phyloP scores from a whole-genome alignment of 805 yeast species.

The Spencermartinsiella europaea region DNA sequence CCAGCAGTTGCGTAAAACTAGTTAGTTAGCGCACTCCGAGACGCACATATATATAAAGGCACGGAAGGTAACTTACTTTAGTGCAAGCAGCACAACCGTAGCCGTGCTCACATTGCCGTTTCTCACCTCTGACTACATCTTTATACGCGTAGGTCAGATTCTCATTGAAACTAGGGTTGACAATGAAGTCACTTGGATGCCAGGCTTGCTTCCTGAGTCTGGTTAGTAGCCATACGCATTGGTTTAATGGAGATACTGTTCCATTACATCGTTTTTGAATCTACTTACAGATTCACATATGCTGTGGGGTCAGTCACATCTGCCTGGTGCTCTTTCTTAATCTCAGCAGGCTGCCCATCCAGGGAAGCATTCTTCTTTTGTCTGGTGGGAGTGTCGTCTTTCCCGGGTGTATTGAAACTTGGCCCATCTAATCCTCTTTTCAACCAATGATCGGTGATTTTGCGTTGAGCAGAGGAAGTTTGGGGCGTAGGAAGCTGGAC shows the following conservation, averaged over 20 bases:
- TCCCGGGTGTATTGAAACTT: not conserved
- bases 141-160: constrained; percentile 30
- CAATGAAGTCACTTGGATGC: constrained; percentile 37
- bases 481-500: not conserved
- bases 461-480: not conserved
- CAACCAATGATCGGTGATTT: not conserved
- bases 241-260: not conserved
- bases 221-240: not conserved
- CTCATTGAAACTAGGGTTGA: constrained; percentile 33
- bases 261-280: too few relatives aligned
- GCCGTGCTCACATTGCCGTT: constrained; percentile 34
- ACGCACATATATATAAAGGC: too few relatives aligned
- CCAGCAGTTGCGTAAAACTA: constrained; percentile 32
- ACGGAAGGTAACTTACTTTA: constrained; percentile 8
- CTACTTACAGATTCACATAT: too few relatives aligned
- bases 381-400: not conserved
- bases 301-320: not conserved
- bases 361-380: too few relatives aligned
- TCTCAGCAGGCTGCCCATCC: not conserved
- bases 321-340: not conserved
- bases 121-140: constrained; percentile 33
- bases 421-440: not conserved
- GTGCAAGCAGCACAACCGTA: constrained; percentile 33
- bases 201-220: constrained; percentile 21
- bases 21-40: not conserved